Evolutionary conservation across 2,329 filamentous ascomycete species (phyloP).

Genomic region (Bipolaris cookei): DNA sequence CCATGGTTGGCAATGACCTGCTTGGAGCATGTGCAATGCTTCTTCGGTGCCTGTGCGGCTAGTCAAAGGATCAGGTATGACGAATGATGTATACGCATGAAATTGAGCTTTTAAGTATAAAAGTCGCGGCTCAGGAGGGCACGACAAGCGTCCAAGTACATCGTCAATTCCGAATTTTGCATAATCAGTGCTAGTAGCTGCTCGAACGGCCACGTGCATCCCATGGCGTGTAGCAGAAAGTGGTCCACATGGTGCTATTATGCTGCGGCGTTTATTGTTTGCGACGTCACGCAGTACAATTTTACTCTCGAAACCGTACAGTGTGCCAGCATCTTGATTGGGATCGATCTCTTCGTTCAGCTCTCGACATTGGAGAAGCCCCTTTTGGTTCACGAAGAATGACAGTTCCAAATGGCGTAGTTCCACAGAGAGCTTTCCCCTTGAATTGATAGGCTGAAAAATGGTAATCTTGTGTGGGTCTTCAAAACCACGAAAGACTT

Average conservation of each 20-base stretch:
- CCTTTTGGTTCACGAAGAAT: slow-evolving; percentile 57
- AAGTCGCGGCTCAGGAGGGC: slow-evolving; percentile 60
- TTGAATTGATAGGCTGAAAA: slow-evolving; percentile 50
- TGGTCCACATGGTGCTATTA: slow-evolving; percentile 60
- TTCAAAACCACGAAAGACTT: slow-evolving; percentile 60
- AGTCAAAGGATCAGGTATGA: slow-evolving; percentile 58
- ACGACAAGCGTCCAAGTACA: slow-evolving; percentile 61
- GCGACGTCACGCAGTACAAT: slow-evolving; percentile 58
- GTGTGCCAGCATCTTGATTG: slow-evolving; percentile 64
- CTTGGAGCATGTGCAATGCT: slow-evolving; percentile 56
- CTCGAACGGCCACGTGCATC: slow-evolving; percentile 52
- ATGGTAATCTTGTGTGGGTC: slow-evolving; percentile 51
- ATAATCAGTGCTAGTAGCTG: slow-evolving; percentile 44
- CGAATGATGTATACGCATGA: slow-evolving; percentile 61
- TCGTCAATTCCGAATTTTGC: slow-evolving; percentile 60
- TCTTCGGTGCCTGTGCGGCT: slow-evolving; percentile 60
- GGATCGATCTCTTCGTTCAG: slow-evolving; percentile 56
- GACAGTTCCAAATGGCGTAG: slow-evolving; percentile 58
- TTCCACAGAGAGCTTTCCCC: slow-evolving; percentile 53
- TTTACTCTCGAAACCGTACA: slow-evolving; percentile 64
- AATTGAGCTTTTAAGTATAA: slow-evolving; percentile 64
- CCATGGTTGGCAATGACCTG: slow-evolving; percentile 54
- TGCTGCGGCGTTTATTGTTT: slow-evolving; percentile 52
- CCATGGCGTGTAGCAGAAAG: slow-evolving; percentile 42
- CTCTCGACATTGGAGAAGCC: slow-evolving; percentile 56